These are phyloP conservation scores for Calonectria pteridis DNA, from an alignment of 2,329 filamentous ascomycete species.

Conservation along the genomic window DNA sequence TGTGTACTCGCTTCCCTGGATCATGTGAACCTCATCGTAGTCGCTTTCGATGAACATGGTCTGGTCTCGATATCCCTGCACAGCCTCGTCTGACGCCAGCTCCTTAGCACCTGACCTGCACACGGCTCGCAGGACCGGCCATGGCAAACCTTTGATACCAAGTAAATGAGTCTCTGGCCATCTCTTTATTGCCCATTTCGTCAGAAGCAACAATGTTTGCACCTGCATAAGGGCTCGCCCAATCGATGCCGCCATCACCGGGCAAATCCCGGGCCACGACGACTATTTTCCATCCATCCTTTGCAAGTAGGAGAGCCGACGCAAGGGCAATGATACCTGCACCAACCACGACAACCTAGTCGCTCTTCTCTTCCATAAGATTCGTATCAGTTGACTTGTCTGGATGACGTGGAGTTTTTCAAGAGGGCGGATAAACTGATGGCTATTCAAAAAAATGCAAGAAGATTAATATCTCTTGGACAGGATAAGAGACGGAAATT, in stretches of 20 bases:
- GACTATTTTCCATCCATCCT: not conserved
- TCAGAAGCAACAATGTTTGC: not conserved
- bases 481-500: not conserved
- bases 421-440: too few relatives aligned
- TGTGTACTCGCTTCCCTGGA: slow-evolving; percentile 15
- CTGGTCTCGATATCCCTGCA: slow-evolving; percentile 5
- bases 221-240: slow-evolving; percentile 3
- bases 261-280: slow-evolving; percentile 12
- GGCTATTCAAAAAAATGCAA: not conserved
- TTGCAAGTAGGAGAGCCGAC: not conserved
- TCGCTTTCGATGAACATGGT: slow-evolving; percentile 22
- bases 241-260: not conserved
- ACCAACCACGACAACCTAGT: not conserved
- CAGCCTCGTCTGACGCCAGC: not conserved
- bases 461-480: not conserved
- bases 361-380: not conserved
- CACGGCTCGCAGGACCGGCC: not conserved
- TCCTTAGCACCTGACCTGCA: not conserved
- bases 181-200: not conserved
- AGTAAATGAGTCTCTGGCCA: not conserved
- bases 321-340: slow-evolving; percentile 6
- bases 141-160: not conserved
- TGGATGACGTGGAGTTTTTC: not conserved
- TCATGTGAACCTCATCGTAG: not conserved
- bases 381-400: not conserved